Evolutionary conservation across 177 flowering plant genomes (phyloP).

Genomic region (Vitis hybrid): DNA sequence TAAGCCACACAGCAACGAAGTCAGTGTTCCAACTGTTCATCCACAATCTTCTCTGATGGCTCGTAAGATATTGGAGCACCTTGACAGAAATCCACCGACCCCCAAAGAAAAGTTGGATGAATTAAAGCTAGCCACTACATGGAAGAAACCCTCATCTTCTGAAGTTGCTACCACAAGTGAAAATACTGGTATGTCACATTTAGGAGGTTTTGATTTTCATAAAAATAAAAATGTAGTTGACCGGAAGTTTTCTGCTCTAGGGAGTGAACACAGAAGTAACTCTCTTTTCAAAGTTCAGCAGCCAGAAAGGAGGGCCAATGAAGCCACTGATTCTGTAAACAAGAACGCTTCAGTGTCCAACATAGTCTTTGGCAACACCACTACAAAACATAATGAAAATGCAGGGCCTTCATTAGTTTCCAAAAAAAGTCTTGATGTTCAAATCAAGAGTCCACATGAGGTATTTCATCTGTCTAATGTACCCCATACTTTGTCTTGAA

Average conservation of each 20-base stretch:
- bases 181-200: slow-evolving; percentile 7
- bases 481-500: too few relatives aligned
- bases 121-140: slow-evolving; percentile 48
- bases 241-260: slow-evolving; percentile 18
- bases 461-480: slow-evolving; percentile 26
- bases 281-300: slow-evolving; percentile 17
- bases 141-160: slow-evolving; percentile 43
- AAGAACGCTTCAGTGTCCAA: slow-evolving; percentile 19
- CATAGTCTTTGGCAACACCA: background rate
- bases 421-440: slow-evolving; percentile 22
- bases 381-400: background rate
- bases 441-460: slow-evolving; percentile 23
- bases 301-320: slow-evolving; percentile 15
- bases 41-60: slow-evolving; percentile 63
- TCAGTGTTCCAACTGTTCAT: slow-evolving; percentile 37
- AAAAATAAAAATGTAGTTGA: slow-evolving; percentile 14
- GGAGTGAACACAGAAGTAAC: slow-evolving; percentile 24
- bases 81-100: slow-evolving; percentile 63
- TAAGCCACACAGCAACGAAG: slow-evolving; percentile 21
- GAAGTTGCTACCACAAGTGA: slow-evolving; percentile 21
- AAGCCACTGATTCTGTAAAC: slow-evolving; percentile 22
- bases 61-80: slow-evolving; percentile 71
- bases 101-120: slow-evolving; percentile 66
- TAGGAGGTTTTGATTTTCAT: slow-evolving; percentile 17
- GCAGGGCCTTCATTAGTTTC: slow-evolving; percentile 16